Base-by-base conservation (phyloP, 1,284 basidiomycete species). In the Tilletia caries region DNA sequence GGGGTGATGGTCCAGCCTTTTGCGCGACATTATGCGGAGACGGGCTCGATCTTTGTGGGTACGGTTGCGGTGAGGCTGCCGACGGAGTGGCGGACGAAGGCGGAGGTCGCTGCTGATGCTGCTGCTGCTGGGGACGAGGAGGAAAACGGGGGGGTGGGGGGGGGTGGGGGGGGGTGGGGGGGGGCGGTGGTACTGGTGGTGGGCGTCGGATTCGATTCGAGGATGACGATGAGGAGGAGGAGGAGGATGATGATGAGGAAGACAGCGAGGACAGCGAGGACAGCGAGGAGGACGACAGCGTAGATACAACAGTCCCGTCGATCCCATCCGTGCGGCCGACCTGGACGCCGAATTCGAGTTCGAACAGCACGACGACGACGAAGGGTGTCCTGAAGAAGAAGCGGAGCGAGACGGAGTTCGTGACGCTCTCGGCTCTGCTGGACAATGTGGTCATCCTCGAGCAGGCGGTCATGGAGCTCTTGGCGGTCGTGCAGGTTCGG, bases 371-470 rank as follows among this genome's bases (percentile, higher is more conserved):
- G 8, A 62, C 20, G 34, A 54, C 33, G 41, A 68, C 58, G 32
- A 68, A 73, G 23, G 71, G 73, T 13, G 68, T 43, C 29, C 29
- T 65, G 64, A 70, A 13, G 67, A 68, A 48, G 58, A 64, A 37
- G 67, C 46, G 67, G 64, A 58, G 23, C 41, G 67, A 29, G 34
- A 66, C 43, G 34, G 84, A 84, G 32, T 86, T 83, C 20, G 87
- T 93, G 33, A 92, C 91, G 13, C 86, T 96, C 41, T 94, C 92
- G 34, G 89, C 89, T 73, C 83, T 96, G 69, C 85, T 98, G 77
- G 96, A 98, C 83, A 98, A 98, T 80, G 91, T 95, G 32, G 93
- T 98, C 25, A 89, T 98, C 66, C 84, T 98, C 71, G 95, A 98
- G 84, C 95, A 98, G 84, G 91, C 91, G 70, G 90, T 98, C 77